Evolutionary conservation across 148 eudicot genomes (phyloP).

Genomic region (Persicaria maculosa): DNA sequence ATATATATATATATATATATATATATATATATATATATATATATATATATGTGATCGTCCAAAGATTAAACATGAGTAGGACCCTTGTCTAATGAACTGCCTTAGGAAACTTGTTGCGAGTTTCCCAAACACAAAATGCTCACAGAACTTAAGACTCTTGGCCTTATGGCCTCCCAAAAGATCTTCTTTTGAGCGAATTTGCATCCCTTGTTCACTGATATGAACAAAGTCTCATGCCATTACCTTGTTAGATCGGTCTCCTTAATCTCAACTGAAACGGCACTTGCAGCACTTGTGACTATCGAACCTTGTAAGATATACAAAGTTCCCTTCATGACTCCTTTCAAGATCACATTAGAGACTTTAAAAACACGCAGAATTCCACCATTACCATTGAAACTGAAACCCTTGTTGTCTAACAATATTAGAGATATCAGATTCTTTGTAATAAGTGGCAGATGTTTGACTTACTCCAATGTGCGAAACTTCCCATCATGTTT

Average conservation of each 20-base stretch:
- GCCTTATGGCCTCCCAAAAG: neutral
- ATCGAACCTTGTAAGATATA: neutral
- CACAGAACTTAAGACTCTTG: neutral
- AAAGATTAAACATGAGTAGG: too few species aligned
- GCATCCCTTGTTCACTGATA: neutral
- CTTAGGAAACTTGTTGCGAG: too few species aligned
- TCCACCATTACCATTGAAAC: neutral
- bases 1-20: too few species aligned
- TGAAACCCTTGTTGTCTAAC: neutral
- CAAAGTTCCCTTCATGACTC: neutral
- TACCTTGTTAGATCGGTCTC: neutral
- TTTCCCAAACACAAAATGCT: too few species aligned
- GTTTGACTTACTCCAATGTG: neutral
- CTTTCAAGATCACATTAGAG: neutral
- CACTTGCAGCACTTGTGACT: neutral
- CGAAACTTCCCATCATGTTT: neutral
- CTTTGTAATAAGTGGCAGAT: neutral
- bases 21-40: too few species aligned
- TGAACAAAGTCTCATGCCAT: neutral
- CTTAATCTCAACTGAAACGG: neutral
- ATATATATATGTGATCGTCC: too few species aligned
- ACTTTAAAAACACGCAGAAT: neutral
- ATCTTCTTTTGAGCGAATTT: neutral
- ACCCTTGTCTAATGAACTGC: too few species aligned
- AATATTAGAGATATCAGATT: neutral